Evolutionary conservation across 345 rosid genomes (phyloP).

Genomic region (Arabis alpina): DNA sequence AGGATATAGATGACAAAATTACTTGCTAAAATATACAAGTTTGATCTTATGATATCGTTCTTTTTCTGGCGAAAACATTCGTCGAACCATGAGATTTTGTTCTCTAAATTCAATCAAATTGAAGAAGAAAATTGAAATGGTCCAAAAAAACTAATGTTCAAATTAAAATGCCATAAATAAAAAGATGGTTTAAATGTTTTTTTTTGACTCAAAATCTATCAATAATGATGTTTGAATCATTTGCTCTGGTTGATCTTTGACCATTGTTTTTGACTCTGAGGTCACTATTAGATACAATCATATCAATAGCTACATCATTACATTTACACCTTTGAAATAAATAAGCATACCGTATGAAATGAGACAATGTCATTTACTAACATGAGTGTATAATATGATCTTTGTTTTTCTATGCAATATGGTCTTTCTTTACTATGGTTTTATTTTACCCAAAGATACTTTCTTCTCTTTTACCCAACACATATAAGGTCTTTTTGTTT

Average conservation of each 20-base stretch:
- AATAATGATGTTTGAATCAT: slow-evolving; percentile 16
- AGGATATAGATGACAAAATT: background rate
- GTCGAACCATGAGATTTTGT: slow-evolving; percentile 12
- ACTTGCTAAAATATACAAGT: background rate
- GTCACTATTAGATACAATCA: slow-evolving; percentile 14
- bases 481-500: slow-evolving; percentile 3
- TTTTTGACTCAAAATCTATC: background rate
- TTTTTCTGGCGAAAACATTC: slow-evolving; percentile 1
- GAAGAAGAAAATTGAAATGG: background rate
- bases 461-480: slow-evolving; percentile 31
- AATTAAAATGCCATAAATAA: slow-evolving; percentile 21
- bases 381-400: background rate
- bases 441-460: slow-evolving; percentile 28
- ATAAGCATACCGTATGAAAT: slow-evolving; percentile 1
- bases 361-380: slow-evolving; percentile 17
- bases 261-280: slow-evolving; percentile 27
- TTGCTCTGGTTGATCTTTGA: slow-evolving; percentile 29
- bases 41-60: background rate
- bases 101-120: background rate
- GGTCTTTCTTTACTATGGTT: slow-evolving; percentile 38
- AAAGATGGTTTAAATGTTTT: background rate
- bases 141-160: background rate
- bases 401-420: slow-evolving; percentile 9
- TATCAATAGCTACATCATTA: slow-evolving; percentile 26
- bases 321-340: slow-evolving; percentile 20